Percentiles rank a stretch among this genome's conserved stretches.
phyloP scores from a whole-genome alignment of 2,329 filamentous ascomycete genomes.

The Venturia carpophila region DNA sequence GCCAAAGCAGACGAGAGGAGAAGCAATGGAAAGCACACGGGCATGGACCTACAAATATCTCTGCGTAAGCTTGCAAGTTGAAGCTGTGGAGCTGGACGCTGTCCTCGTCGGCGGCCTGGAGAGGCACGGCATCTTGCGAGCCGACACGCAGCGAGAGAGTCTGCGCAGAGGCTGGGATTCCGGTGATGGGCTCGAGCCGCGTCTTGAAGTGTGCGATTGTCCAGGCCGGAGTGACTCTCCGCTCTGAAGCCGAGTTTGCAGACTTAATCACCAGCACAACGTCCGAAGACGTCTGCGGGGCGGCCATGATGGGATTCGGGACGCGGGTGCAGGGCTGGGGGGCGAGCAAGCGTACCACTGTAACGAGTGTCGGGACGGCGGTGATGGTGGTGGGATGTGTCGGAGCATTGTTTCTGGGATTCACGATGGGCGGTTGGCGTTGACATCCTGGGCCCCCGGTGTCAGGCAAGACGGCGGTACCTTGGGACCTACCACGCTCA shows the following conservation, averaged over 20 bases:
- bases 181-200: slow-evolving; percentile 88
- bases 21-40: slow-evolving; percentile 4
- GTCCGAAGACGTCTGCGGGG: slow-evolving; percentile 32
- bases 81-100: slow-evolving; percentile 55
- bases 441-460: too few relatives aligned
- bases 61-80: slow-evolving; percentile 64
- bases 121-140: slow-evolving; percentile 53
- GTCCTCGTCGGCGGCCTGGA: slow-evolving; percentile 69
- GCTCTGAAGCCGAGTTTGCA: slow-evolving; percentile 73
- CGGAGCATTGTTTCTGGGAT: neutral
- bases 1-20: neutral
- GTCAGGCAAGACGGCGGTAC: neutral
- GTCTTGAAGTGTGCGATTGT: slow-evolving; percentile 73
- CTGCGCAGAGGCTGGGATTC: slow-evolving; percentile 75
- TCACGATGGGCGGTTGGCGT: neutral
- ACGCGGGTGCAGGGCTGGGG: neutral
- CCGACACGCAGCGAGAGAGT: slow-evolving; percentile 62
- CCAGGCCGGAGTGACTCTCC: slow-evolving; percentile 89
- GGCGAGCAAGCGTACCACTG: too few relatives aligned
- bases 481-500: too few relatives aligned
- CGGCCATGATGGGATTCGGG: slow-evolving; percentile 9
- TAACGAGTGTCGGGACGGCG: neutral
- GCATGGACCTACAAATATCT: slow-evolving; percentile 63
- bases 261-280: slow-evolving; percentile 68
- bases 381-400: neutral